Base-by-base conservation (phyloP, 257 asterid genomes). In the Rehmannia glutinosa region DNA sequence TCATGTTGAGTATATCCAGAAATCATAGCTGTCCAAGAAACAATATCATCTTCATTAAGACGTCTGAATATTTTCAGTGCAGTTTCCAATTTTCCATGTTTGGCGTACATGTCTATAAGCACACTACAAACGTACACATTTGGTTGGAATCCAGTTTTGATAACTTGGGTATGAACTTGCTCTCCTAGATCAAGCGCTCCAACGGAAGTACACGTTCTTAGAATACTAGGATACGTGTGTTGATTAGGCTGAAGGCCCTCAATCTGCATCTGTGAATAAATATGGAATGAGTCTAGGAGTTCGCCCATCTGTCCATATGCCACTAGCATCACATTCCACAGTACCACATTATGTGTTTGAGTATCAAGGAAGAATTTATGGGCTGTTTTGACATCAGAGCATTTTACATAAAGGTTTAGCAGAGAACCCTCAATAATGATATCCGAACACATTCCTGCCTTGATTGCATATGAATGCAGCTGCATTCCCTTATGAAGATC, bases 271-370 rank as follows among this genome's bases (percentile, higher is more conserved):
- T 61, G 82, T n/a, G 82, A 63, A 73, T 81, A 91, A 65, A 83
- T 75, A 62, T 21, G 59, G 72, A 81, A 47, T 13, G 97, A 91
- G 74, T 88, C 83, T 4, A 67, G 67, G 24, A 91, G 85, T 78
- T 86, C 75, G 12, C 95, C 95, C 60, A 72, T 80, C 75, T 83
- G 93, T 42, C 97, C 97, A 83, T 86, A 85, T 24, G 96, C 95
- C 73, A 84, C 95, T 64, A 86, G 86, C 97, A 91, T 86, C 82
- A 88, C 89, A 72, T 91, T 91, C 96, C 96, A 91, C 15, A 88
- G 83, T 56, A 91, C 96, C 57, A 88, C 84, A 57, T 91, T 91
- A 54, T 83, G 77, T 39, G 66, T 86, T 57, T 67, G 66, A 4
- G 95, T 74, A 25, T 84, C 62, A 16, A 73, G 81, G 75, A 91